Base-by-base conservation (phyloP, 2,329 filamentous ascomycete genomes). In the Colletotrichum musae region DNA sequence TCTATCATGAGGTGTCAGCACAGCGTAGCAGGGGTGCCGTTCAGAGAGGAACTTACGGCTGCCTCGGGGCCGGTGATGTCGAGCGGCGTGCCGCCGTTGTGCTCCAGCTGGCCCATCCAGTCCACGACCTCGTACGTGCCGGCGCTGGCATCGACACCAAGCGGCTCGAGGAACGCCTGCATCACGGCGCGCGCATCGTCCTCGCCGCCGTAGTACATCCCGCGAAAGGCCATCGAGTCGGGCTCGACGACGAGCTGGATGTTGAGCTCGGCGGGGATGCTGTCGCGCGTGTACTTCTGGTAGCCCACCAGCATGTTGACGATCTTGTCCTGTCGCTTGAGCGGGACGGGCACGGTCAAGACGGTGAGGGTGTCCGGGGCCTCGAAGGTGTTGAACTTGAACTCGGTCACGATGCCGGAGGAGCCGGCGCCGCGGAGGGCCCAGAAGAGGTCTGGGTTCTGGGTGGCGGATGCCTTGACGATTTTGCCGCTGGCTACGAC, bases 401-500 rank as follows among this genome's bases (percentile, higher is more conserved):
- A 82, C 41, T 77, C 76, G 6, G 77, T 74, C 13, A 82, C 80
- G 63, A 84, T 77, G 21, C 81, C 82, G 64, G 80, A 82, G 13
- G 80, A 79, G 3, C 80, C 82, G 1, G 81, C 80, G 16, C 82
- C 82, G 9, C 80, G 79, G 13, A 84, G 64, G 9, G 81, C 82
- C 81, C 82, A 84, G 75, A 82, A 83, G 9, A 84, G 76, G 36
- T 84, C 82, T 0, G 71, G 36, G 71, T 84, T 80, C 65, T 80
- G 76, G 2, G 72, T 75, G 12, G 73, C 71, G 18, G 79, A 81
- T 15, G 72, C 71, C 41, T 76, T 72, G 5, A 80, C 77, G 1
- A 78, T 68, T 5, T 74, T 76, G 6, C 73, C 73, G 71, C 81
- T 77, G 61, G 80, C 80, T 15, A 81, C 75, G 9, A 82, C 80